phyloP scores from a whole-genome alignment of 768 basidiomycete genomes.

The Stropharia rugosoannulata region DNA sequence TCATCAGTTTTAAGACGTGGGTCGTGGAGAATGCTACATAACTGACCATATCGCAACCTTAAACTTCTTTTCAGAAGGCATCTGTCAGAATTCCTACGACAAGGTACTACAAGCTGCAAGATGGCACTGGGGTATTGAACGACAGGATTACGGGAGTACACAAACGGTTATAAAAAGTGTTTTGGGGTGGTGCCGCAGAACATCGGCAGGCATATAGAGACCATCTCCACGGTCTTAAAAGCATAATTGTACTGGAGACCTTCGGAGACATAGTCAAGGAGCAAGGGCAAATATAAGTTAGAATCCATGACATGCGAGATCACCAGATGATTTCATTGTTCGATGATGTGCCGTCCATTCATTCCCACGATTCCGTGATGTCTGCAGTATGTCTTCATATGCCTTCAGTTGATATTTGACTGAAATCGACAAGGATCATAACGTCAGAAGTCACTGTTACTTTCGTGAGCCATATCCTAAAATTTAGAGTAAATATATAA shows the following conservation, averaged over 20 bases:
- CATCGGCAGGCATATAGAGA: conserved; percentile 31
- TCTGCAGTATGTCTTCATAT: background rate
- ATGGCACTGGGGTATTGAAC: conserved; percentile 9
- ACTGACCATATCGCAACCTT: conserved; percentile 57
- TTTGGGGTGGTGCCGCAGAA: conserved; percentile 16
- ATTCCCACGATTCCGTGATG: conserved; percentile 46
- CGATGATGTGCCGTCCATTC: conserved; percentile 29
- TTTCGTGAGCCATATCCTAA: too few relatives aligned
- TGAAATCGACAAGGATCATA: too few relatives aligned
- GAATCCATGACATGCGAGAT: conserved; percentile 35
- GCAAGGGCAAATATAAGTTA: conserved; percentile 34
- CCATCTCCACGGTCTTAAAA: conserved; percentile 23
- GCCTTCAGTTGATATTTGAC: too few relatives aligned
- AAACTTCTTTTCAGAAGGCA: conserved; percentile 35
- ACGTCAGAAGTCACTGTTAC: too few relatives aligned
- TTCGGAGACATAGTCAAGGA: conserved; percentile 25
- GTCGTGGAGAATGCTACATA: background rate
- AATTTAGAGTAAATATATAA: too few relatives aligned
- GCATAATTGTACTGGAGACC: conserved; percentile 45
- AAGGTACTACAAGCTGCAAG: conserved; percentile 4
- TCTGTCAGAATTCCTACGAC: background rate
- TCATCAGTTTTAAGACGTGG: conserved; percentile 12
- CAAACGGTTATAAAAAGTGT: conserved; percentile 4
- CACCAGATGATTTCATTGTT: too few relatives aligned
- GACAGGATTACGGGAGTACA: background rate